Evolutionary conservation across 768 basidiomycete species (phyloP).

Genomic region (Panellus pusillus): DNA sequence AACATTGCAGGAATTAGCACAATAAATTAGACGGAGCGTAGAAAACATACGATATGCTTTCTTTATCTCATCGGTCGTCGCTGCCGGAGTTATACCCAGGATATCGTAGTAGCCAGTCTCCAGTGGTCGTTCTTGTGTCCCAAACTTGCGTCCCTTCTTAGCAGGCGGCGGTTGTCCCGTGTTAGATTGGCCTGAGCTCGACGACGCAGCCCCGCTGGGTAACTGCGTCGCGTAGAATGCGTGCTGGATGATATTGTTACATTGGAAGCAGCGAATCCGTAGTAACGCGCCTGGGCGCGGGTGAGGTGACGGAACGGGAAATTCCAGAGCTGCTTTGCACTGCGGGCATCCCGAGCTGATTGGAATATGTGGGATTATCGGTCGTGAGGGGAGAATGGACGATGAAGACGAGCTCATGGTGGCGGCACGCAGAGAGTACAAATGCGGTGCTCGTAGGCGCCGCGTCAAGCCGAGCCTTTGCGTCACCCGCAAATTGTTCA

Average conservation of each 20-base stretch:
- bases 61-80: conserved; percentile 84
- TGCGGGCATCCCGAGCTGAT: conserved; percentile 51
- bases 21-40: conserved; percentile 1
- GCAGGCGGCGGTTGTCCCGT: conserved; percentile 22
- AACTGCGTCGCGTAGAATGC: conserved; percentile 69
- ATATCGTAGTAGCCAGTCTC: conserved; percentile 93
- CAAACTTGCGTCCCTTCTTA: conserved; percentile 73
- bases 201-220: conserved; percentile 27
- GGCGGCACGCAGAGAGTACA: conserved; percentile 20
- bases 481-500: conserved; percentile 10
- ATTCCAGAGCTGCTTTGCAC: conserved; percentile 63
- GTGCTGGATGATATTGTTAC: conserved; percentile 59
- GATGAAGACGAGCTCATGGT: conserved; percentile 45
- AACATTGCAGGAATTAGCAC: neutral
- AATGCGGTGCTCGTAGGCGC: conserved; percentile 14
- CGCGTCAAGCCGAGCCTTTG: conserved; percentile 17
- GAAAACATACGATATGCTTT: conserved; percentile 76
- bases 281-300: conserved; percentile 61
- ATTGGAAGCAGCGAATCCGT: conserved; percentile 69
- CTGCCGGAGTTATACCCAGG: conserved; percentile 71
- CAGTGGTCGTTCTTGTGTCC: conserved; percentile 83
- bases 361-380: conserved; percentile 63
- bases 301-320: conserved; percentile 59
- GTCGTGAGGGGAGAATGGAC: conserved; percentile 62
- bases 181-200: conserved; percentile 23